phyloP scores from a whole-genome alignment of 129 eudicot genomes.

The Chrysanthemum lavandulifolium region DNA sequence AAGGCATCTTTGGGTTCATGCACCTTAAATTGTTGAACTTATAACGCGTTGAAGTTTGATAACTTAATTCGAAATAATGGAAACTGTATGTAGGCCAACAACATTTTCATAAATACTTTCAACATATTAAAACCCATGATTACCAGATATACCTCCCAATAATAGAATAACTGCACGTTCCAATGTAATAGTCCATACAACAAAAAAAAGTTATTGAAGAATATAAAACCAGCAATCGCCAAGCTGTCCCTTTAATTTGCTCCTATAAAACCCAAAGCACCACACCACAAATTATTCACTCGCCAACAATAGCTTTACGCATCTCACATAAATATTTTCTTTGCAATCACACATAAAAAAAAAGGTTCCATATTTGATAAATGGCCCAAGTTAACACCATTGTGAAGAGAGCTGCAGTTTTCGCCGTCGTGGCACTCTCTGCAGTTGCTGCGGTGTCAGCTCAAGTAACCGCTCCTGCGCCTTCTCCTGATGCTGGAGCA shows the following conservation, averaged over 20 bases:
- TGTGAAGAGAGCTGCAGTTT: constrained; percentile 13
- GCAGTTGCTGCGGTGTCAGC: constrained; percentile 28
- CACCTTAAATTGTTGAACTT: neutral
- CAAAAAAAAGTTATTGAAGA: no score
- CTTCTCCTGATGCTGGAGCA: constrained; percentile 58
- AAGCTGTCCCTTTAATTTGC: constrained; percentile 22
- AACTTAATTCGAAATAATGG: no score
- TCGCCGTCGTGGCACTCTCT: constrained; percentile 24
- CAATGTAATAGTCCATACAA: constrained; percentile 13
- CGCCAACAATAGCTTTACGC: neutral
- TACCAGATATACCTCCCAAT: constrained; percentile 12
- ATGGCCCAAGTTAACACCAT: constrained; percentile 38
- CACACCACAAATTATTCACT: neutral
- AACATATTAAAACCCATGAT: constrained; percentile 4
- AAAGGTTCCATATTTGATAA: neutral
- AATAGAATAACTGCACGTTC: neutral
- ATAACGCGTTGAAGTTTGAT: no score
- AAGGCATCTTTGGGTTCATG: neutral
- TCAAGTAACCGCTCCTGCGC: constrained; percentile 56
- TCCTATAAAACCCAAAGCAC: neutral
- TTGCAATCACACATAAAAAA: neutral
- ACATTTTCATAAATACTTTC: neutral
- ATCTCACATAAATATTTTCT: no score
- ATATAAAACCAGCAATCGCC: no score
- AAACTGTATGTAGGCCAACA: neutral